These are phyloP conservation scores for Solanum clarkiae DNA, from an alignment of 257 asterid species.

Conservation along the genomic window DNA sequence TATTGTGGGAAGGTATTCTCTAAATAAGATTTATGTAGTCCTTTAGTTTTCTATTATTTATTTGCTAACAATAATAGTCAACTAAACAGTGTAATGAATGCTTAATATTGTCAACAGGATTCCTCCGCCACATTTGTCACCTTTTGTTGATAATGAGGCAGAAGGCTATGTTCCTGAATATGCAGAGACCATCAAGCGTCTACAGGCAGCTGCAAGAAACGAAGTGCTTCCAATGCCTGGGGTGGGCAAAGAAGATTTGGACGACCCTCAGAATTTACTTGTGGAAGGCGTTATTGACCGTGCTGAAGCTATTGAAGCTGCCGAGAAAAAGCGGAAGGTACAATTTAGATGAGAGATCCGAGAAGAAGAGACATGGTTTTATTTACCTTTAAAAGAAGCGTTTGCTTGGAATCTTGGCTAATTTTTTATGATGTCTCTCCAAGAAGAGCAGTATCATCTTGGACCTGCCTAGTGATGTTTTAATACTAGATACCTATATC, in stretches of 20 bases:
- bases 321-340: conserved; percentile 66
- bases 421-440: not conserved
- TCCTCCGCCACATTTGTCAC: conserved; percentile 98
- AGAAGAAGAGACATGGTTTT: not conserved
- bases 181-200: conserved; percentile 76
- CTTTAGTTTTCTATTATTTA: not conserved
- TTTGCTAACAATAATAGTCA: not conserved
- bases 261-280: conserved; percentile 58
- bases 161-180: conserved; percentile 97
- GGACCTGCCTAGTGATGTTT: not conserved
- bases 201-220: conserved; percentile 82
- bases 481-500: not conserved
- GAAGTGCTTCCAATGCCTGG: conserved; percentile 95
- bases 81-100: not conserved
- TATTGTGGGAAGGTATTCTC: conserved; percentile 60
- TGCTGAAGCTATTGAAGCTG: conserved; percentile 78
- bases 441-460: not conserved
- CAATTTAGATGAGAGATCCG: not conserved
- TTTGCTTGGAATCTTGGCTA: not conserved
- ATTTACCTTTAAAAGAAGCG: not conserved
- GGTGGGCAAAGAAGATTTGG: conserved; percentile 67
- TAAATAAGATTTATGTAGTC: not conserved
- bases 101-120: conserved; percentile 35
- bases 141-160: conserved; percentile 90
- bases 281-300: conserved; percentile 53